Evolutionary conservation across 371 early-diverging fungal species (phyloP), one percentile per base, ranked within the genome.

Genomic region (Thermomucor indicae-seudaticae): DNA sequence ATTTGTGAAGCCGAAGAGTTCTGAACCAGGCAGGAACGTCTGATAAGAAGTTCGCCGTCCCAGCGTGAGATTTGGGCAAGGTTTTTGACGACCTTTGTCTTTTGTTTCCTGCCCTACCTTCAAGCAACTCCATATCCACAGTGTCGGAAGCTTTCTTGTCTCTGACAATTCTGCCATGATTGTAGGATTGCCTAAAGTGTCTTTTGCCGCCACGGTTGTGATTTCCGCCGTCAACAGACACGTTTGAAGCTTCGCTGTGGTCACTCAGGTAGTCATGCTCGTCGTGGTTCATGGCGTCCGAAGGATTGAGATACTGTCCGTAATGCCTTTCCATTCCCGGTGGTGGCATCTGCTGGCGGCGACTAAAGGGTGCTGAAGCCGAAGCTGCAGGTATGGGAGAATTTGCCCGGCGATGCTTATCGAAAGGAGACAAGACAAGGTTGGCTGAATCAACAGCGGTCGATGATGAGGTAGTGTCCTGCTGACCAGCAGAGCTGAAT

Each of bases 11-110:
- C 23, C 97, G 88, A 40, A 93, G 79, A 44, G 81, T 79, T 37
- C 91, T 72, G 57, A 97, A 79, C 95, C 94, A 97, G 27, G 82
- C 80, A 27, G 95, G 89, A 51, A 95, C 85, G 74, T 96, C 95
- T 85, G 47, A 29, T 28, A 16, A 35, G 29, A 2, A 31, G 12
- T 32, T 37, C 19, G 37, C 14, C 16, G 14, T 37, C 5, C 14
- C 32, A 14, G 7, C 14, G 7, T 14, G 10, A 14, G 32, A 10
- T 10, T 32, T 14, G 32, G 7, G 32, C 10, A 32, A 32, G 14
- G 16, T 37, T 37, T 37, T 11, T 37, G 14, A 32, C n/a, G n/a
- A n/a, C n/a, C n/a, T n/a, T n/a, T n/a, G n/a, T n/a, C n/a, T n/a
- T n/a, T n/a, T n/a, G n/a, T n/a, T n/a, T n/a, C 2, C 7, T 25